Conservation (phyloP, 2,329 filamentous ascomycete species). For the Polytolypa hystricis region DNA sequence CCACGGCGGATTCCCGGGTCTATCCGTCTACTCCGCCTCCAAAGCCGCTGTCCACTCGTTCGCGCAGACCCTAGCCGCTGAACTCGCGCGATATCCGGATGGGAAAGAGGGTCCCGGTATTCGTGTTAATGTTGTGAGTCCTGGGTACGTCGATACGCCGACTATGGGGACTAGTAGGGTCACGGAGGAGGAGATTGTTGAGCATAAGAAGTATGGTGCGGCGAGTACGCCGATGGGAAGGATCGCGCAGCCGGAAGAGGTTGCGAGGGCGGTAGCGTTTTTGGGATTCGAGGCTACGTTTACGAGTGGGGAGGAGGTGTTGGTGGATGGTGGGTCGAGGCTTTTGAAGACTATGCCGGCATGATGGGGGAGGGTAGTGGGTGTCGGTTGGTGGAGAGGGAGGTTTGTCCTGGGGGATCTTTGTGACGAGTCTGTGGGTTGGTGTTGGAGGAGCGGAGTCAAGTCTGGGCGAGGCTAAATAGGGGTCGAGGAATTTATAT, state of each 20-base stretch:
- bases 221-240: constrained; percentile 7
- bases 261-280: constrained; percentile 10
- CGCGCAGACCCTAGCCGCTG: constrained; percentile 9
- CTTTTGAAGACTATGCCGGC: constrained; percentile 6
- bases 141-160: constrained; percentile 10
- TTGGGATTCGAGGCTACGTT: constrained; percentile 12
- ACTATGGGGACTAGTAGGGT: constrained; percentile 5
- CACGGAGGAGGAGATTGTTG: constrained; percentile 1
- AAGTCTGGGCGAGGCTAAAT: no score
- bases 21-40: constrained; percentile 11
- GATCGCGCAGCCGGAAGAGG: constrained; percentile 9
- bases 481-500: no score
- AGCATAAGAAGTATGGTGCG: constrained; percentile 3
- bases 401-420: no score
- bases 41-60: constrained; percentile 10
- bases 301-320: constrained; percentile 9
- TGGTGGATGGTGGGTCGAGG: constrained; percentile 10
- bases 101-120: constrained; percentile 6
- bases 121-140: constrained; percentile 9
- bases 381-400: no score
- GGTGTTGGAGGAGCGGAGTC: no score
- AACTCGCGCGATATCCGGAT: constrained; percentile 1
- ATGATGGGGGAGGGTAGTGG: not conserved
- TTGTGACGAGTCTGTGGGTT: no score
- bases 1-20: constrained; percentile 5